Base-by-base conservation (phyloP, 352 stramenopile genomes). In the Globisporangium nunn region DNA sequence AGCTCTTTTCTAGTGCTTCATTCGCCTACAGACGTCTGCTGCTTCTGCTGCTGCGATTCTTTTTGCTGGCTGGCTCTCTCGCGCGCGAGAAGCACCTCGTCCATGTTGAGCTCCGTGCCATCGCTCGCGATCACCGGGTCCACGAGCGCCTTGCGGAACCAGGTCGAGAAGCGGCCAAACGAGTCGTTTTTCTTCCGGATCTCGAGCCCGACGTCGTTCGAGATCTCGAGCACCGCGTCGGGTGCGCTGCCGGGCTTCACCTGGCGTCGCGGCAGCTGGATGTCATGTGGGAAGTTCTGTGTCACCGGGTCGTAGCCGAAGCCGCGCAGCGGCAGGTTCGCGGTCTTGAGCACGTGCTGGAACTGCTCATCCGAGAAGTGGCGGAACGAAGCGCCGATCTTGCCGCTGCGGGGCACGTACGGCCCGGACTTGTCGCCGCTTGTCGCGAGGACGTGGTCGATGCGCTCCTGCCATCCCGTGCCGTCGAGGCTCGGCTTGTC, bases 251-350 rank as follows among this genome's bases (percentile, higher is more conserved):
- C 81, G 0, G 77, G 81, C 61, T 91, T 92, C 8, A 95, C 80
- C 63, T 95, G 83, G 15, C 83, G 78, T n/a, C 80, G 81, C 1
- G 85, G 85, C 15, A 95, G 61, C 18, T 53, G 66, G 52, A 95
- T 88, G 35, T 84, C 50, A 4, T 79, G 59, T 0, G 85, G 85
- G 51, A 95, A 95, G 29, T 82, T 68, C 47, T 95, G 85, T 29
- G 79, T 93, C 52, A 68, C 75, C 1, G 85, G 73, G 59, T 95
- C 83, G 57, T 95, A 95, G n/a, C 85, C 85, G 63, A 95, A 95
- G 39, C 84, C 81, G 31, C 80, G 75, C 56, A 95, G 57, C n/a
- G 77, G 81, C 46, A 91, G 54, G 40, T 88, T 86, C 11, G 85
- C 85, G 0, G 72, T 85, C 58, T 88, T 85, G 11, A 87, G 58